Base-by-base conservation (phyloP, 108 stramenopile species). In the Conticribra guillardii region DNA sequence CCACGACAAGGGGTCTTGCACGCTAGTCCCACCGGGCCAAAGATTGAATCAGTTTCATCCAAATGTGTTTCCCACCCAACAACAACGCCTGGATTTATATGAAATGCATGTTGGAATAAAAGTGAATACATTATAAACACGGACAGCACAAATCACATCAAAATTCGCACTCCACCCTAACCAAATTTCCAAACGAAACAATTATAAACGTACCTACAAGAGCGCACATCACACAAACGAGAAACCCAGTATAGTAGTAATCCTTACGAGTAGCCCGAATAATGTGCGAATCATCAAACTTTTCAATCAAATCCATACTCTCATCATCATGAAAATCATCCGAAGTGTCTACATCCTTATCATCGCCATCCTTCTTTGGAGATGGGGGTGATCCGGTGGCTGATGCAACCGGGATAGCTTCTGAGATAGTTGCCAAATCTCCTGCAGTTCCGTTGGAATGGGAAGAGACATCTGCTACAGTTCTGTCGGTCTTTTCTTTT, bases 191-290 rank as follows among this genome's bases (percentile, higher is more conserved):
- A n/a, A n/a, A n/a, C n/a, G n/a, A n/a, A n/a, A n/a, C n/a, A n/a
- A n/a, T 9, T 11, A 41, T 11, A 41, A 41, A 41, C 37, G 11
- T 41, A 41, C 66, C 62, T 24, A 79, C 79, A 28, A 85, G 61
- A 24, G 74, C 69, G 21, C 63, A 11, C 84, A 85, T 85, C 33
- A 82, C 45, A 49, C 46, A 32, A 49, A 82, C 55, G 3, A 75
- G 63, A 31, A 82, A 53, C 1, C 53, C 65, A 5, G 84, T 67
- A 45, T 64, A 76, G 54, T 82, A 80, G 32, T 82, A 66, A 65
- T 85, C 84, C 52, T 64, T 60, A 19, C 62, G 62, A 26, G 79
- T 79, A 44, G 84, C 84, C 31, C 81, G 76, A 53, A 85, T 79
- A 37, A 85, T 79, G 32, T 79, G 77, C 30, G 75, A 74, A 57